phyloP scores from a whole-genome alignment of 805 yeast genomes.

The Ogataea ganodermae region DNA sequence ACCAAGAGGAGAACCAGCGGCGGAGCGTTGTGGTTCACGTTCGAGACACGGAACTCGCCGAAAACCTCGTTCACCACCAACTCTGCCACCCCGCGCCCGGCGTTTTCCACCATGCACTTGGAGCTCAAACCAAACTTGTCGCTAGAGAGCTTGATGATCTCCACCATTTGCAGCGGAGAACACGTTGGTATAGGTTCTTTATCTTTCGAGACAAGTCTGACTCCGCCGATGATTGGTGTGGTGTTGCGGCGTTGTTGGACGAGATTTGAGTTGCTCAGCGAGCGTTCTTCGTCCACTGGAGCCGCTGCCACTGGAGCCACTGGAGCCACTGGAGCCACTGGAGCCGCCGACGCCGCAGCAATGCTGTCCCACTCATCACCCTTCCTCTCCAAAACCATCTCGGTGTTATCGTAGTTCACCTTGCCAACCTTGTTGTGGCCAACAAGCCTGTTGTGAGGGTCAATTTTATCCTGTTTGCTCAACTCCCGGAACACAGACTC shows the following conservation, averaged over 20 bases:
- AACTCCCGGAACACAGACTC: slow-evolving; percentile 76
- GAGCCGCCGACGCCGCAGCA: slow-evolving; percentile 6
- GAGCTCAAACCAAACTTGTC: slow-evolving; percentile 55
- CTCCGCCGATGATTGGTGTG: slow-evolving; percentile 15
- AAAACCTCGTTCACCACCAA: slow-evolving; percentile 65
- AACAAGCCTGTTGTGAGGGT: slow-evolving; percentile 65
- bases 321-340: slow-evolving; percentile 5
- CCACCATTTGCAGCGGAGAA: slow-evolving; percentile 77
- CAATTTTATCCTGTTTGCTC: slow-evolving; percentile 60
- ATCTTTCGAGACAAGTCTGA: slow-evolving; percentile 20
- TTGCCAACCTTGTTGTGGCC: slow-evolving; percentile 65
- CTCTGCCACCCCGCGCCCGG: slow-evolving; percentile 65
- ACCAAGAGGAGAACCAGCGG: slow-evolving; percentile 72
- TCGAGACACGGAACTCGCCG: slow-evolving; percentile 64
- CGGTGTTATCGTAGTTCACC: slow-evolving; percentile 64
- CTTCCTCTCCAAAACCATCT: slow-evolving; percentile 64
- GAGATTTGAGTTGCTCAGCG: slow-evolving; percentile 24
- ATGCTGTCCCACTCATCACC: slow-evolving; percentile 56
- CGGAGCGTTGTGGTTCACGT: slow-evolving; percentile 73
- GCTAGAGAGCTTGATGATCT: slow-evolving; percentile 62
- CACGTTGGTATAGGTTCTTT: slow-evolving; percentile 53
- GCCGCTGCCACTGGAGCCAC: neutral
- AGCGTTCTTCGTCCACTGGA: slow-evolving; percentile 13
- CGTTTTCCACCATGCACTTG: slow-evolving; percentile 57
- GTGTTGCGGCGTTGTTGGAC: slow-evolving; percentile 21